These are phyloP conservation scores for Teratosphaeriaceae sp. DNA, from an alignment of 2,329 filamentous ascomycete genomes.

Conservation along the genomic window DNA sequence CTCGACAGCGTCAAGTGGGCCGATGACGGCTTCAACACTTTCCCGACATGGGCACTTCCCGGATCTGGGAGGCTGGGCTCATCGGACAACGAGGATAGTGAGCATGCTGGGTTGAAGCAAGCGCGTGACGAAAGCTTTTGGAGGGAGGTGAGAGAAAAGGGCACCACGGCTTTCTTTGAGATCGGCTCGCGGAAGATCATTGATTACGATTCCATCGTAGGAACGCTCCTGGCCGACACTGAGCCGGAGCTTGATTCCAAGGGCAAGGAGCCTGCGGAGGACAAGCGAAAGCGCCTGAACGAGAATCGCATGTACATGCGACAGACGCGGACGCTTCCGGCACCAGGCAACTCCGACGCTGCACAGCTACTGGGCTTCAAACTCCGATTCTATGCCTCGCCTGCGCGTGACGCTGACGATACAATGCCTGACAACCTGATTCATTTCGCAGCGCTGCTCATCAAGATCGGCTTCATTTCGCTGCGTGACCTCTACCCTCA, in stretches of 20 bases:
- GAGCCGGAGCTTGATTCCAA: slow-evolving; percentile 29
- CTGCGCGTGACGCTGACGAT: slow-evolving; percentile 67
- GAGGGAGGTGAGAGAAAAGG: slow-evolving; percentile 66
- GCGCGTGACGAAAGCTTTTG: slow-evolving; percentile 73
- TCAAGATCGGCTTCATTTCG: slow-evolving; percentile 97
- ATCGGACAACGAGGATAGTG: slow-evolving; percentile 58
- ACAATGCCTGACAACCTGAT: slow-evolving; percentile 86
- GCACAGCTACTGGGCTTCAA: slow-evolving; percentile 97
- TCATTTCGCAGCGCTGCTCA: slow-evolving; percentile 81
- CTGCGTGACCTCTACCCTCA: slow-evolving; percentile 86
- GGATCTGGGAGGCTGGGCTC: slow-evolving; percentile 57
- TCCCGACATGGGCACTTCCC: slow-evolving; percentile 83
- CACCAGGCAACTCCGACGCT: slow-evolving; percentile 80
- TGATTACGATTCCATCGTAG: slow-evolving; percentile 43
- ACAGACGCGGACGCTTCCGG: slow-evolving; percentile 72
- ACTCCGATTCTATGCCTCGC: slow-evolving; percentile 85
- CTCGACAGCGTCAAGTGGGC: slow-evolving; percentile 43
- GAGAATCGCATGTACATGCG: slow-evolving; percentile 68
- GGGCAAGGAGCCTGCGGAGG: slow-evolving; percentile 30
- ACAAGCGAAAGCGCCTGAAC: slow-evolving; percentile 43
- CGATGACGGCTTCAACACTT: slow-evolving; percentile 51
- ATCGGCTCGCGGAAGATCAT: slow-evolving; percentile 66
- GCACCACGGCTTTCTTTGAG: slow-evolving; percentile 83
- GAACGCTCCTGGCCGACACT: slow-evolving; percentile 23
- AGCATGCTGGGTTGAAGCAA: slow-evolving; percentile 51